Base-by-base conservation (phyloP, 2,329 filamentous ascomycete genomes). In the Colletotrichum simmondsii region DNA sequence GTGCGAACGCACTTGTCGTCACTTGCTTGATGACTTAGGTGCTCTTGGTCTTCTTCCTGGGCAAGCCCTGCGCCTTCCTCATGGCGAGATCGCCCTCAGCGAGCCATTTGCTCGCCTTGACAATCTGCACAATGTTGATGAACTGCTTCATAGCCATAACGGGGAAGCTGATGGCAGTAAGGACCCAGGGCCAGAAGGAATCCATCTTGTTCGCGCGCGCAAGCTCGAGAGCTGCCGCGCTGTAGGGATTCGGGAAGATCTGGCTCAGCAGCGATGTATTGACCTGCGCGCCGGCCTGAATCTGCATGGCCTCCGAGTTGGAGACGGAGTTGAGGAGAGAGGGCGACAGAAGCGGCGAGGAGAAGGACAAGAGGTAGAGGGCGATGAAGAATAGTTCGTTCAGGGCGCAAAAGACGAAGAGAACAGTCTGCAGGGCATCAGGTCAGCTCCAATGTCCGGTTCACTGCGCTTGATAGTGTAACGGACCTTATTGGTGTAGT, bases 331-430 rank as follows among this genome's bases (percentile, higher is more conserved):
- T 86, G 75, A 92, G 91, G 65, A 98, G 92, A 71, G 94, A 94
- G 1, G 97, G 96, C 2, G 95, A 97, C 68, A 98, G 91, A 49
- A 92, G 90, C 2, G 96, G 96, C 70, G 94, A 97, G 71, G 94
- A 97, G 88, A 99, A 99, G 78, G 95, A 98, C 72, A 99, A 92
- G 66, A 99, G 93, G 86, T 99, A 99, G 74, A 99, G 91, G 35
- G 95, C 95, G 81, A 99, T 98, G 88, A 99, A 99, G 89, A 98
- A 99, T 76, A 95, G 85, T 85, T 99, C 97, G 83, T 99, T 99
- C 76, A 97, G 85, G 71, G 91, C 89, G 87, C 97, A 99, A 84
- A 95, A 94, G 74, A 94, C 84, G 86, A 99, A 99, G 54, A 99
- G 89, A 58, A 99, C 95, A 67, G 88, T 93, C 96, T 98, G 77